Conservation (phyloP, 176 grass and related monocot species). For the Luzula sylvatica region DNA sequence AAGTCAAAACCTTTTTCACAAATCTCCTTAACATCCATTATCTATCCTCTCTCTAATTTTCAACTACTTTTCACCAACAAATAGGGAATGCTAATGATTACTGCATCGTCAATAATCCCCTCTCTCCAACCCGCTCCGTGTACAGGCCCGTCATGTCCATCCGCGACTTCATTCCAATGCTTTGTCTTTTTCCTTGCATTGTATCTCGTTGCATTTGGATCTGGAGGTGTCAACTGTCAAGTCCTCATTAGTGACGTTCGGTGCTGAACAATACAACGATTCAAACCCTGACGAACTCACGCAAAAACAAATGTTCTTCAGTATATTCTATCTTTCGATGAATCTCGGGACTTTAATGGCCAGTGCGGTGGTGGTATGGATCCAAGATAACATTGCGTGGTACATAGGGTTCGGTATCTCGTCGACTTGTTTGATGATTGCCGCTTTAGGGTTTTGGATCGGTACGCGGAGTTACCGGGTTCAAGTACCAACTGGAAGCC, state of each 20-base stretch:
- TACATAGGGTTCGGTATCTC: slow-evolving; percentile 59
- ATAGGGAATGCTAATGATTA: slow-evolving; percentile 57
- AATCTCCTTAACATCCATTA: not conserved
- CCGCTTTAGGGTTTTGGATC: slow-evolving; percentile 33
- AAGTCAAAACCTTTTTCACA: not conserved
- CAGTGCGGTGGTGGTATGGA: slow-evolving; percentile 52
- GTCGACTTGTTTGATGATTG: slow-evolving; percentile 32
- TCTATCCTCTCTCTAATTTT: not conserved
- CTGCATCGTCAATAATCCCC: slow-evolving; percentile 33
- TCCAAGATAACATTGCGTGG: slow-evolving; percentile 58
- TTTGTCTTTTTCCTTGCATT: slow-evolving; percentile 52
- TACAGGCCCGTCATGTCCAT: slow-evolving; percentile 24
- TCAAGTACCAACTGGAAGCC: slow-evolving; percentile 38
- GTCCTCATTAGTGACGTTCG: slow-evolving; percentile 66
- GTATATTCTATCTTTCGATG: slow-evolving; percentile 56
- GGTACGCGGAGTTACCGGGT: slow-evolving; percentile 42
- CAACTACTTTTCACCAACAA: not conserved
- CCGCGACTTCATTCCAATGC: slow-evolving; percentile 35
- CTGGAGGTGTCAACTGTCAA: slow-evolving; percentile 61
- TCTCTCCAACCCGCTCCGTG: slow-evolving; percentile 49
- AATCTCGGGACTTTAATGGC: slow-evolving; percentile 54
- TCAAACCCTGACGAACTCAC: slow-evolving; percentile 10
- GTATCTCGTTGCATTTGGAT: slow-evolving; percentile 62
- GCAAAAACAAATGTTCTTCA: slow-evolving; percentile 71
- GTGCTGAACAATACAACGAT: slow-evolving; percentile 72